These are phyloP conservation scores for Suillus subaureus DNA, from an alignment of 768 basidiomycete genomes.

Conservation along the genomic window DNA sequence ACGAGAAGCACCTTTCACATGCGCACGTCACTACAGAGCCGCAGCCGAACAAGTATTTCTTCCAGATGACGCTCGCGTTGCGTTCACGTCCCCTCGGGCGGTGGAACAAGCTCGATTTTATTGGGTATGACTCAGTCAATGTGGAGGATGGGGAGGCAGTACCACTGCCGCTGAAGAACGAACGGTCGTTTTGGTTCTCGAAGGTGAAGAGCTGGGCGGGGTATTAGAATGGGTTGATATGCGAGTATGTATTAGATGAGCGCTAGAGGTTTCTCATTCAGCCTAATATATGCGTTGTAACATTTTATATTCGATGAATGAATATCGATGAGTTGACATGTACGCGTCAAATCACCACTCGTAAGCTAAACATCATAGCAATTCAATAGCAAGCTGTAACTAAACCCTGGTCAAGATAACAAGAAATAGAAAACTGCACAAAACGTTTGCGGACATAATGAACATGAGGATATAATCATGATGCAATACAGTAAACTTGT, in stretches of 20 bases:
- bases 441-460: neutral
- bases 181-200: constrained; percentile 93
- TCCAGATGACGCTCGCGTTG: constrained; percentile 72
- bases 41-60: constrained; percentile 54
- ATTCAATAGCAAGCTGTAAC: constrained; percentile 1
- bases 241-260: neutral
- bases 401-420: constrained; percentile 2
- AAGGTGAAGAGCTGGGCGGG: constrained; percentile 73
- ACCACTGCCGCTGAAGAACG: constrained; percentile 75
- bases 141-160: constrained; percentile 72
- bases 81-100: constrained; percentile 75
- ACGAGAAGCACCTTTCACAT: constrained; percentile 42
- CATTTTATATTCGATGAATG: neutral
- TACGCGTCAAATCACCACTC: neutral
- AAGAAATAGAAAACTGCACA: constrained; percentile 6
- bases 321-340: neutral
- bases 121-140: constrained; percentile 74
- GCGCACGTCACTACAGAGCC: constrained; percentile 11
- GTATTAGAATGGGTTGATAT: constrained; percentile 15
- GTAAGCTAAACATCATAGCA: neutral
- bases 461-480: constrained; percentile 9
- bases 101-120: constrained; percentile 81
- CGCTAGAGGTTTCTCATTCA: neutral
- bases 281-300: neutral
- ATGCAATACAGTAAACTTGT: constrained; percentile 8